Base-by-base conservation (phyloP, 129 eudicot genomes). In the Deinandra increscens region DNA sequence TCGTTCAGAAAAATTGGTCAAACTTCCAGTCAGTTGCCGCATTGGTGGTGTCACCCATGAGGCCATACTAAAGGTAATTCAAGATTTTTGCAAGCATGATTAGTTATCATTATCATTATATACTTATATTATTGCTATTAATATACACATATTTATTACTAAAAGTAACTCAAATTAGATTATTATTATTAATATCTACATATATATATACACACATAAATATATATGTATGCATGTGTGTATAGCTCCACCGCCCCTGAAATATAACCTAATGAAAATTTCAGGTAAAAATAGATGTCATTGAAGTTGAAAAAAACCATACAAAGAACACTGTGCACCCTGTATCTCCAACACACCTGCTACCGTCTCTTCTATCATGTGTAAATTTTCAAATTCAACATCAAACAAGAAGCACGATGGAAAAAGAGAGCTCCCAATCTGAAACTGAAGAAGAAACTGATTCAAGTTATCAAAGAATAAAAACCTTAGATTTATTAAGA, bases 281-380 rank as follows among this genome's bases (percentile, higher is more conserved):
- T 51, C 81, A 84, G 88, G 88, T 84, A 34, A 80, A 73, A 77
- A 81, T 84, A 53, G 66, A 74, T 39, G 72, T 75, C 37, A 49
- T 20, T 19, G 85, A 84, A 77, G 71, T 54, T 23, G 69, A 80
- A 58, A 74, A 76, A 51, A 71, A 26, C 49, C 69, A 19, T 7
- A 78, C 78, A 9, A 69, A 77, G 46, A 81, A 82, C 75, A 80
- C 18, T 3, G 75, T 84, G 51, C 85, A 84, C 79, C 88, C 88
- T 51, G 26, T 77, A 64, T 84, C 88, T 74, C 85, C 88, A 64
- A 80, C 82, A 9, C 83, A 70, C 55, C 82, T 73, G 44, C 69
- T 80, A 33, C 83, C 78, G 29, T 77, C 85, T 7, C 78, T 80
- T 51, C 48, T 82, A 60, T 74, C 85, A 51, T 80, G 78, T 66